Evolutionary conservation across 371 early-diverging fungal genomes (phyloP).

Genomic region (Cokeromyces recurvatus): DNA sequence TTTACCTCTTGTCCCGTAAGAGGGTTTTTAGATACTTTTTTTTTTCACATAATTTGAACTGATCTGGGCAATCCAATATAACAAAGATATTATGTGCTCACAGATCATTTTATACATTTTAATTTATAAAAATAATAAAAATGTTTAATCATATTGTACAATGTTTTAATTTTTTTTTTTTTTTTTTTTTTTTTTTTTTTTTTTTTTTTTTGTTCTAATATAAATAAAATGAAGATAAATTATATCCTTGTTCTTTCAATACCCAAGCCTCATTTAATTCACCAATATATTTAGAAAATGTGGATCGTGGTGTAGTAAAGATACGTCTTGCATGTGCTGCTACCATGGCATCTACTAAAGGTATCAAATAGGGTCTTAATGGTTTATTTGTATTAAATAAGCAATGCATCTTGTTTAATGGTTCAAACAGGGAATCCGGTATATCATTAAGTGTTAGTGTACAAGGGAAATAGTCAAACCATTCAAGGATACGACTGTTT

Average conservation of each 20-base stretch:
- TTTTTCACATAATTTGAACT: too few relatives aligned
- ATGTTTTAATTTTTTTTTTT: too few relatives aligned
- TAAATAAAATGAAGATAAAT: slow-evolving; percentile 8
- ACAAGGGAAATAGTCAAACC: slow-evolving; percentile 42
- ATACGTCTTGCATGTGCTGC: slow-evolving; percentile 33
- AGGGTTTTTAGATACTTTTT: too few relatives aligned
- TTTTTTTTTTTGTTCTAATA: slow-evolving; percentile 1
- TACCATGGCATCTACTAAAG: slow-evolving; percentile 42
- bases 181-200: too few relatives aligned
- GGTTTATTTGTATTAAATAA: slow-evolving; percentile 34
- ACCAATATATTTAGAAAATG: slow-evolving; percentile 41
- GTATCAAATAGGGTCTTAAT: slow-evolving; percentile 31
- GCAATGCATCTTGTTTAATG: slow-evolving; percentile 21
- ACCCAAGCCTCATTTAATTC: slow-evolving; percentile 35
- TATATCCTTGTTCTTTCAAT: slow-evolving; percentile 19
- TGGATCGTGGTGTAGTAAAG: slow-evolving; percentile 34
- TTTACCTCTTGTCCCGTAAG: too few relatives aligned
- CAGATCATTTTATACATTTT: too few relatives aligned
- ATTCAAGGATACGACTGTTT: slow-evolving; percentile 24
- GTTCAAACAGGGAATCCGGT: slow-evolving; percentile 18
- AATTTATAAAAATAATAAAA: too few relatives aligned
- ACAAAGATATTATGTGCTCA: too few relatives aligned
- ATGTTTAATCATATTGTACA: too few relatives aligned
- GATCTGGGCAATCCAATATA: too few relatives aligned
- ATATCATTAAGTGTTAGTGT: slow-evolving; percentile 35